phyloP scores from a whole-genome alignment of 179 eudicot genomes.

The Heliamphora pulchella region DNA sequence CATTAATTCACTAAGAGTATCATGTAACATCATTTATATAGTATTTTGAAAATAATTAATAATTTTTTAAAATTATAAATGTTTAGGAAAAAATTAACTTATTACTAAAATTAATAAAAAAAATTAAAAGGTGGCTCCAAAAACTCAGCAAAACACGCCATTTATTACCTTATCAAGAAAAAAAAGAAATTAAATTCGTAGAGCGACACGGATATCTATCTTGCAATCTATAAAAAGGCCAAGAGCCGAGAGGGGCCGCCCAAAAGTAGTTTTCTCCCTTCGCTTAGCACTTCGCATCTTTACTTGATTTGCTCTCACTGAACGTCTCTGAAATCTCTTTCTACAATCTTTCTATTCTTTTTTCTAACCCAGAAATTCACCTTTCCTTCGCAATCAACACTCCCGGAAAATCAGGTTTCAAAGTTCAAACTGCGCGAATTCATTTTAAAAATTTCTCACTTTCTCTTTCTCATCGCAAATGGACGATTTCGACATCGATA shows the following conservation, averaged over 20 bases:
- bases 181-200: background rate
- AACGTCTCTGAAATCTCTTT: background rate
- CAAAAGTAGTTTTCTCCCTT: background rate
- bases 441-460: background rate
- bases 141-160: background rate
- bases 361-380: background rate
- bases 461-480: slow-evolving; percentile 5
- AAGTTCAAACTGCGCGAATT: background rate
- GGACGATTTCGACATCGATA: slow-evolving; percentile 25
- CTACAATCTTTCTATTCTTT: background rate
- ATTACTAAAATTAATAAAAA: background rate
- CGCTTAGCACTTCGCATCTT: too few relatives aligned
- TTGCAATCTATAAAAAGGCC: background rate
- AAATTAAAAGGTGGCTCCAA: too few relatives aligned
- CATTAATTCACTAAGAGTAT: too few relatives aligned
- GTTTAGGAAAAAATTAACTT: background rate
- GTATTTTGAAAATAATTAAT: too few relatives aligned
- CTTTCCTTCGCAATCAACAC: background rate
- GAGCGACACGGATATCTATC: background rate
- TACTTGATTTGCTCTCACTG: background rate
- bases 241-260: too few relatives aligned
- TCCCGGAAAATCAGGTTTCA: background rate
- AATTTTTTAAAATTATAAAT: too few relatives aligned
- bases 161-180: background rate
- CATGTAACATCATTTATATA: too few relatives aligned